Base-by-base conservation (phyloP, 2,329 filamentous ascomycete genomes). In the Lachnellula hyalina region DNA sequence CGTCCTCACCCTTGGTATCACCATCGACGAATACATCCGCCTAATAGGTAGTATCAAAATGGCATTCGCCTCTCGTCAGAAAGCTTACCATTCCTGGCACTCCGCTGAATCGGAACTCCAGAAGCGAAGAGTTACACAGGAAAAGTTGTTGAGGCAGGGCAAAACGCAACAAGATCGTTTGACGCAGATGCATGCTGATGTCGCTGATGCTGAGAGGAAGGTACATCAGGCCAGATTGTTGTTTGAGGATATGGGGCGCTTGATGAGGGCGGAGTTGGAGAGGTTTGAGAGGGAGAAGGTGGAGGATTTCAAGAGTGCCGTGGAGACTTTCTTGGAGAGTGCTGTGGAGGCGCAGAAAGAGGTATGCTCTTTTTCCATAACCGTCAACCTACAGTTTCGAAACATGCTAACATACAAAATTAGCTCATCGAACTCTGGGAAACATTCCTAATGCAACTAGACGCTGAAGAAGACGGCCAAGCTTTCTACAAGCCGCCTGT, bases 331-430 rank as follows among this genome's bases (percentile, higher is more conserved):
- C 73, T 73, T 99, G 65, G 94, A 99, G 76, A 92, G 94, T 67
- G 90, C 94, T 3, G 91, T 99, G 4, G 94, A 99, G 74, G 94
- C 93, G 53, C 94, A 99, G 75, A 99, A 99, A 74, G 94, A 99
- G 86, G 93, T 94, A 71, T 72, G 82, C 73, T 17, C 8, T 34
- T 15, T 42, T 45, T 15, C 15, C 11, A 41, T 40, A 14, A 40
- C 36, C 36, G 15, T n/a, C 35, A 12, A 38, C 3, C 11, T 4
- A 11, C 35, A 38, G 3, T 12, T 38, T 38, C 2, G 14, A 23
- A 23, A 23, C 5, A 44, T 12, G 46, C 50, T 40, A 49, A 52
- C 53, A 46, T 55, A 62, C 53, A 61, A 17, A 19, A 47, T 12
- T 36, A 84, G 79, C 72, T 83, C 61, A 84, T 85, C 67, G 94